Evolutionary conservation across 176 grass and related monocot genomes (phyloP), one percentile per base, ranked within the genome.

Genomic region (Poa pratensis): DNA sequence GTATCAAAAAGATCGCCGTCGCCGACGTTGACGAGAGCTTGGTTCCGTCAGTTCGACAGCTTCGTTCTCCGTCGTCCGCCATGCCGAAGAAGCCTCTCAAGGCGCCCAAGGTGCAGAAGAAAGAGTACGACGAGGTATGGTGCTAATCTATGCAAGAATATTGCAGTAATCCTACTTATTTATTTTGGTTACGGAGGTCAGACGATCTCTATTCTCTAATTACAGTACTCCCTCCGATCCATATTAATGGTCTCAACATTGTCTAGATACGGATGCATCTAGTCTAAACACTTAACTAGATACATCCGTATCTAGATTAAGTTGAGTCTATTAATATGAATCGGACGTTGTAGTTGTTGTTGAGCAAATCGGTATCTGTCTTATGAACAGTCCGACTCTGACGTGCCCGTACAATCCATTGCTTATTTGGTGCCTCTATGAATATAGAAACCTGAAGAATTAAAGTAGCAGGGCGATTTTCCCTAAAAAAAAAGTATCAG

Each of bases 81-180:
- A 75, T 75, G 46, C 45, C 43, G 24, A 75, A 75, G 72, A 75
- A 75, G 46, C 72, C 72, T 2, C 72, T 75, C 72, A 75, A 75
- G 46, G 24, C 24, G 46, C 72, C 72, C 46, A 75, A 75, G 72
- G 46, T 3, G 7, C 3, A 3, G 5, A 30, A 51, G 23, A 75
- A 75, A 17, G 46, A 75, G 46, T 75, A 75, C 72, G 72, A 75
- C 46, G 72, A 75, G 72, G 72, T 73, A 73, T 18, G 70, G 24
- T 28, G 3, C 37, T 35, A 35, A 28, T 73, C 42, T 49, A 73
- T 3, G 9, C 69, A 8, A 72, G 22, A 14, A 43, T 15, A 16
- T 24, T 0, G 19, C 20, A 46, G 0, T 6, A 7, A 39, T n/a
- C 9, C 19, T 3, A 40, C 0, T 0, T 70, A 23, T 5, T 20